Evolutionary conservation across 176 grass and related monocot species (phyloP), one percentile per base, ranked within the genome.

Genomic region (Oryza punctata): DNA sequence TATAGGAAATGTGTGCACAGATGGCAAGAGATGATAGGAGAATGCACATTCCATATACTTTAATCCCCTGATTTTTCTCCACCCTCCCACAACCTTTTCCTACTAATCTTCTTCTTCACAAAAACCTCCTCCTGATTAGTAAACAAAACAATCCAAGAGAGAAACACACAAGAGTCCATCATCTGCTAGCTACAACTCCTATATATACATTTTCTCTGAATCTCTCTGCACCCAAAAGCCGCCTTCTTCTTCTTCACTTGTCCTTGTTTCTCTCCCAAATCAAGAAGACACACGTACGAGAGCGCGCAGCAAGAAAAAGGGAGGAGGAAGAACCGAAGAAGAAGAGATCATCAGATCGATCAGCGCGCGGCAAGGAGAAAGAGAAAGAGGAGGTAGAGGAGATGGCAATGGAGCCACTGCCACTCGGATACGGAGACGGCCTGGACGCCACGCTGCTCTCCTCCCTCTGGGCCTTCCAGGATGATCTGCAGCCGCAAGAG

Each of bases 401-500:
- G 60, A 90, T 92, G 87, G 88, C 89, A 73, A 86, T 94, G 87
- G 92, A 94, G 19, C 87, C 88, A 1, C 59, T 94, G 21, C 89
- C 89, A 46, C 85, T 83, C 21, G 82, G 88, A 66, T 59, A 83
- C 12, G 87, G 81, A 14, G 92, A 94, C 77, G 82, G 59, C 75
- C 63, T 92, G 60, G 93, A 95, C 79, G 65, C 69, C 30, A 10
- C 83, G 6, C 84, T 83, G 57, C 85, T 82, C 67, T 83, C 88
- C 69, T 69, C 84, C 63, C 40, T 92, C 85, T 92, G 89, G 92
- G 1, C 87, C 67, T 84, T 89, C 80, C 83, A 63, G 4, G 88
- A 87, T 7, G 82, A 85, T 6, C 44, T 78, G 30, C 92, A 85
- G 66, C 85, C 47, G 3, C 88, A 83, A 19, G 83, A 92, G 92